phyloP scores from a whole-genome alignment of 768 basidiomycete genomes.

The Lactarius sanguifluus region DNA sequence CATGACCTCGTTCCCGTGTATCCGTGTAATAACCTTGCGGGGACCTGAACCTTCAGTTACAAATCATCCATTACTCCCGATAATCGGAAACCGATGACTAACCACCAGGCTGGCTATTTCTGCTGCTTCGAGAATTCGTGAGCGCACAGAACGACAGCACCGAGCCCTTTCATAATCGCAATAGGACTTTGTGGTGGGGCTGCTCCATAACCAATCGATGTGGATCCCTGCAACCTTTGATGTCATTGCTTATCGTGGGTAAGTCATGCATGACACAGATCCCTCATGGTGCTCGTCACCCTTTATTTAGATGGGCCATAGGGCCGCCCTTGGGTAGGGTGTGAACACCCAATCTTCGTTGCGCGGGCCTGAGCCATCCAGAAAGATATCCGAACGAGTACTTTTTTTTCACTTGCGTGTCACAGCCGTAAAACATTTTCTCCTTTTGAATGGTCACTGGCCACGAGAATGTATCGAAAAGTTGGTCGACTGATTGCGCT shows the following conservation, averaged over 20 bases:
- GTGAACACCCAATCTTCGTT: background rate
- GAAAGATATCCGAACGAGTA: background rate
- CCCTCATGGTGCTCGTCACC: background rate
- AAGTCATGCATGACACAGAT: slow-evolving; percentile 12
- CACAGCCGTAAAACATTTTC: background rate
- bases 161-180: background rate
- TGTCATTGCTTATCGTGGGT: slow-evolving; percentile 15
- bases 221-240: slow-evolving; percentile 5
- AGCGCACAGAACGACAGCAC: background rate
- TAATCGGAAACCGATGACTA: slow-evolving; percentile 5
- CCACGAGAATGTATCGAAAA: background rate
- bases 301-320: background rate
- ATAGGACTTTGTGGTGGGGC: slow-evolving; percentile 26
- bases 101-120: background rate
- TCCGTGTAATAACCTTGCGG: background rate
- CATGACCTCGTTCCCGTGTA: background rate
- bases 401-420: background rate
- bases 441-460: background rate
- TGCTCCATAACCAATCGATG: background rate
- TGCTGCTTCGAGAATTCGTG: slow-evolving; percentile 17
- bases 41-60: background rate
- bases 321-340: background rate
- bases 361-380: background rate
- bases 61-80: background rate
- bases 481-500: background rate